Evolutionary conservation across 352 stramenopile species (phyloP), one percentile per base, ranked within the genome.

Genomic region (Thraustochytrium striatum): DNA sequence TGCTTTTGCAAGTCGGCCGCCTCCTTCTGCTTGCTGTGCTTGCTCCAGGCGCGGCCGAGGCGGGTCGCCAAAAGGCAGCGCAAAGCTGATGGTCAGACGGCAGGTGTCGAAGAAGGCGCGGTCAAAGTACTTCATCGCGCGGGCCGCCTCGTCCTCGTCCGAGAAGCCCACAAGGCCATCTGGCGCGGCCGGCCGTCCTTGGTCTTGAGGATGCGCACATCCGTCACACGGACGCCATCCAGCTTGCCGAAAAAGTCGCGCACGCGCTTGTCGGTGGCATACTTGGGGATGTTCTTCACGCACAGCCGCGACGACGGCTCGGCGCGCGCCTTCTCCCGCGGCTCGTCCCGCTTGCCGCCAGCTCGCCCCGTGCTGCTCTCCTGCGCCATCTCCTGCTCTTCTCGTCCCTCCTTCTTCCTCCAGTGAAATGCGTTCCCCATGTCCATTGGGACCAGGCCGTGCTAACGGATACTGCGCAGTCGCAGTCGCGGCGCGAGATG

Each of bases 71-170:
- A 81, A 52, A 88, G 82, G 83, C 87, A 91, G 53, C 84, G 89
- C 81, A 2, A 88, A 93, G 84, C 90, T 95, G 25, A 91, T 89
- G 19, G 84, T 84, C 61, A 91, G 94, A 73, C 95, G 90, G 73
- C 93, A 94, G 83, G 91, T 96, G 81, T 96, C 90, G 16, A 97
- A 85, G 85, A 96, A 97, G 55, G 91, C 88, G 36, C 81, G 83
- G 82, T 94, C 82, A 69, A 93, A 90, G 35, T 85, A 86, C 30
- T 85, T 82, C 33, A 92, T 80, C 1, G 85, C 84, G 35, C 72
- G 52, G 39, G 78, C 53, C 9, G 89, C 88, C 72, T 87, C 81
- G 44, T 79, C 82, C 32, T 82, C 57, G n/a, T 70, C 87, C 39
- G 83, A 81, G 61, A 92, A 92, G 16, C 90, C 90, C 13, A 92